Evolutionary conservation across 108 stramenopile species (phyloP).

Genomic region (Epipyxis sp.): DNA sequence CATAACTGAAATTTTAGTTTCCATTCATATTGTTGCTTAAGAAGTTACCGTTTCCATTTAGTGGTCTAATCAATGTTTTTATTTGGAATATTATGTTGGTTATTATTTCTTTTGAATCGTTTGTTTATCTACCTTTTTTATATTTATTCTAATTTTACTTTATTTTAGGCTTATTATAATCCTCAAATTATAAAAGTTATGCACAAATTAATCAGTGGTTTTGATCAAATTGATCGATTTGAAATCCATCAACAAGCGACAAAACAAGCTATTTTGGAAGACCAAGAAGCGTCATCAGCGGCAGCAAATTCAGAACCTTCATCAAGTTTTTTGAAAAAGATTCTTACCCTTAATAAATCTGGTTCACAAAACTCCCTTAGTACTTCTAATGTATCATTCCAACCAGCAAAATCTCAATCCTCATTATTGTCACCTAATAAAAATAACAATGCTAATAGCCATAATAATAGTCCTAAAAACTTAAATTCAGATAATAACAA

Average conservation of each 20-base stretch:
- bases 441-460: too few relatives aligned
- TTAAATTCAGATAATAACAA: too few relatives aligned
- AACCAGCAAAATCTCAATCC: not conserved
- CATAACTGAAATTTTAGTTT: too few relatives aligned
- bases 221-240: slow-evolving; percentile 8
- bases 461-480: not conserved
- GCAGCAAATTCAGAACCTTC: not conserved
- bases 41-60: too few relatives aligned
- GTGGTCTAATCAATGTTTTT: not conserved
- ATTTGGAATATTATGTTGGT: not conserved
- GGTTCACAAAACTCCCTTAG: too few relatives aligned
- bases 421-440: too few relatives aligned
- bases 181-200: slow-evolving; percentile 18
- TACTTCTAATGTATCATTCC: not conserved
- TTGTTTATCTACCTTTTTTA: too few relatives aligned
- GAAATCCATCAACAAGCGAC: not conserved
- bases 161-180: slow-evolving; percentile 27
- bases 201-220: slow-evolving; percentile 24
- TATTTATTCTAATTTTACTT: too few relatives aligned
- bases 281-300: not conserved
- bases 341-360: too few relatives aligned
- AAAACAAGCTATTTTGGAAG: not conserved
- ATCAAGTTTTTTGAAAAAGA: too few relatives aligned
- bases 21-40: too few relatives aligned
- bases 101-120: too few relatives aligned